Evolutionary conservation across 2,329 filamentous ascomycete species (phyloP).

Genomic region (Aspergillus neoniger): DNA sequence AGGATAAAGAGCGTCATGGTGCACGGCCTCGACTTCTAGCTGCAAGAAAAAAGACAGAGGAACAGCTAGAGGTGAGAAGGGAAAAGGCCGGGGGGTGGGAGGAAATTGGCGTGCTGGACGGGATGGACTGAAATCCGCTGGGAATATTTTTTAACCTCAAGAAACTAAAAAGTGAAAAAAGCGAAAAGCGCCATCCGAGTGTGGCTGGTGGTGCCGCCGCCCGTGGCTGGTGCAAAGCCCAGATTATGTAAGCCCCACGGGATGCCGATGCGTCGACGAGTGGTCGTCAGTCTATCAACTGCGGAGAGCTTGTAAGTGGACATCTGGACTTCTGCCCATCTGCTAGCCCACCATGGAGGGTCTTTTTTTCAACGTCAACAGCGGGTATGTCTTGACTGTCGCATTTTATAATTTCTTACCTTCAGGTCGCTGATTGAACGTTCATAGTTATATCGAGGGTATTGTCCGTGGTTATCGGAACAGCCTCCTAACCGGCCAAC

Average conservation of each 20-base stretch:
- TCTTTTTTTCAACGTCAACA: slow-evolving; percentile 91
- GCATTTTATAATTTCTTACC: background rate
- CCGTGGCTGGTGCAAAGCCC: slow-evolving; percentile 17
- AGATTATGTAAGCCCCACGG: slow-evolving; percentile 9
- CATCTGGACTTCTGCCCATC: slow-evolving; percentile 20
- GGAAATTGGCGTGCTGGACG: slow-evolving; percentile 29
- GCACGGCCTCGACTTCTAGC: slow-evolving; percentile 36
- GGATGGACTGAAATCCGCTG: slow-evolving; percentile 20
- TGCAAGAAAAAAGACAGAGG: slow-evolving; percentile 21
- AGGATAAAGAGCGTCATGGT: slow-evolving; percentile 90
- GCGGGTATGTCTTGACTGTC: slow-evolving; percentile 62
- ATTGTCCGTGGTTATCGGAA: slow-evolving; percentile 97
- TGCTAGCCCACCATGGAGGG: slow-evolving; percentile 70
- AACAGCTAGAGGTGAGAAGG: slow-evolving; percentile 25
- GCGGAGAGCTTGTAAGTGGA: slow-evolving; percentile 13
- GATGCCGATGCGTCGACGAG: slow-evolving; percentile 14
- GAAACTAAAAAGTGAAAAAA: slow-evolving; percentile 40
- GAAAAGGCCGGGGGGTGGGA: slow-evolving; percentile 26
- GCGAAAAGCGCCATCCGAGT: slow-evolving; percentile 22
- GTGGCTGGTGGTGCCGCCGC: slow-evolving; percentile 29
- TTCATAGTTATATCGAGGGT: slow-evolving; percentile 84
- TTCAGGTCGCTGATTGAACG: slow-evolving; percentile 21
- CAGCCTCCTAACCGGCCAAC: slow-evolving; percentile 80
- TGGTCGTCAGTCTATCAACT: slow-evolving; percentile 5
- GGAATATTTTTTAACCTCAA: slow-evolving; percentile 39